A percentile compares a stretch with the other conserved stretches of the same genome.
Conservation (phyloP, 805 yeast genomes). For the Ogataea polymorpha region DNA sequence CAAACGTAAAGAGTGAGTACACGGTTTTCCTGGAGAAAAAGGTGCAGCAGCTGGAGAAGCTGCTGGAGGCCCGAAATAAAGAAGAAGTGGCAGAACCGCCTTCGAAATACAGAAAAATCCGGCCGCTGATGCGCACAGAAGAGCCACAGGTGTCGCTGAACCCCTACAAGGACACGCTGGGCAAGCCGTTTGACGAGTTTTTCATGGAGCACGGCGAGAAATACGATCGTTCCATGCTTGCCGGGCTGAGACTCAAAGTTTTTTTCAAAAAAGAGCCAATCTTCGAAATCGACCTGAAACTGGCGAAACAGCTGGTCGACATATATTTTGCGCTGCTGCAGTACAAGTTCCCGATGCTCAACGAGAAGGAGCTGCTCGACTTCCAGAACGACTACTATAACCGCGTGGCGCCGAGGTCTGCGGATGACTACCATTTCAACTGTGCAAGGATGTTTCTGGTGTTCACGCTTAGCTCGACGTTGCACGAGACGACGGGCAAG, state of each 20-base stretch:
- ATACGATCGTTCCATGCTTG: slow-evolving; percentile 29
- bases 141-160: slow-evolving; percentile 11
- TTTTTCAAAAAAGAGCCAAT: slow-evolving; percentile 48
- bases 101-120: slow-evolving; percentile 30
- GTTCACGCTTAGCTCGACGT: slow-evolving; percentile 48
- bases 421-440: slow-evolving; percentile 46
- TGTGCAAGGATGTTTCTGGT: slow-evolving; percentile 58
- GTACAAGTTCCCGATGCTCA: slow-evolving; percentile 53
- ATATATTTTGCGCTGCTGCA: slow-evolving; percentile 55
- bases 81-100: slow-evolving; percentile 12
- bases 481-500: slow-evolving; percentile 54
- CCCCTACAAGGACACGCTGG: slow-evolving; percentile 20
- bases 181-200: slow-evolving; percentile 22
- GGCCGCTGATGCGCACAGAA: slow-evolving; percentile 14
- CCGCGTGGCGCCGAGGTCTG: slow-evolving; percentile 21
- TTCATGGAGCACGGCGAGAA: slow-evolving; percentile 13
- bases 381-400: slow-evolving; percentile 49
- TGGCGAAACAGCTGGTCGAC: slow-evolving; percentile 49
- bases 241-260: slow-evolving; percentile 46
- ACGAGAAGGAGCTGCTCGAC: slow-evolving; percentile 47
- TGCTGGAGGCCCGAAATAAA: slow-evolving; percentile 33
- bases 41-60: slow-evolving; percentile 48
- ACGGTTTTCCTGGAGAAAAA: slow-evolving; percentile 54
- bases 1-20: slow-evolving; percentile 52
- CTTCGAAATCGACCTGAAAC: slow-evolving; percentile 46